A percentile compares a stretch with the other conserved stretches of the same genome.
Conservation (phyloP, 495 filamentous ascomycete species). For the Penicillium diatomitis region DNA sequence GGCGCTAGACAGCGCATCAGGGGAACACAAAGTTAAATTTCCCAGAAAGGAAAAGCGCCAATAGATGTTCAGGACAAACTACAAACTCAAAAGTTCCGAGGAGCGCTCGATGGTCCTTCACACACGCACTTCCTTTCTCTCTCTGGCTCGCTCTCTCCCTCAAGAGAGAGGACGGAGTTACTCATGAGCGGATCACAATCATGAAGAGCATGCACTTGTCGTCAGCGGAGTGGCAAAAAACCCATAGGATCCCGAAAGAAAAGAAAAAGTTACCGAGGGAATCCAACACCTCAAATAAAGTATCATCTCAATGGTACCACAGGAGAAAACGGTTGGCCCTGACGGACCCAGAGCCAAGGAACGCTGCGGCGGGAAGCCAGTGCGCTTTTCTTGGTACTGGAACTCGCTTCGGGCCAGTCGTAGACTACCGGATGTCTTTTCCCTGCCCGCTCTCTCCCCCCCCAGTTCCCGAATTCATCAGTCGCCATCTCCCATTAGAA, state of each 20-base stretch:
- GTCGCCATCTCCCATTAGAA: too few relatives aligned
- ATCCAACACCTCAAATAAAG: background rate
- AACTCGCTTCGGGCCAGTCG: background rate
- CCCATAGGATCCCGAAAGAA: background rate
- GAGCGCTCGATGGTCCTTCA: too few relatives aligned
- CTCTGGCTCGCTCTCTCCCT: too few relatives aligned
- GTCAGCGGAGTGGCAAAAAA: background rate
- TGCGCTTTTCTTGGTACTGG: conserved; percentile 5
- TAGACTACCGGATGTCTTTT: background rate
- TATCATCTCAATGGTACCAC: background rate
- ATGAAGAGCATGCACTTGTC: background rate
- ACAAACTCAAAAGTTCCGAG: too few relatives aligned
- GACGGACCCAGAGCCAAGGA: conserved; percentile 21
- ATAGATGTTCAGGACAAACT: background rate
- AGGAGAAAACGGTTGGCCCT: conserved; percentile 15
- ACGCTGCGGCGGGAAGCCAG: conserved; percentile 10
- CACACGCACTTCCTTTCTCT: too few relatives aligned
- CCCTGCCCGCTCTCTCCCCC: too few relatives aligned
- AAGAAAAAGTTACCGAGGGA: background rate
- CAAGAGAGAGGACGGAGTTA: too few relatives aligned
- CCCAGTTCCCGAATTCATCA: too few relatives aligned
- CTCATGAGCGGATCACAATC: background rate
- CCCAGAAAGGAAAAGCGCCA: background rate
- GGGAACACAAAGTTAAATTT: background rate
- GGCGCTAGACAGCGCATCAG: background rate